Conservation (phyloP, 2,329 filamentous ascomycete genomes). For the Trichophyton verrucosum region DNA sequence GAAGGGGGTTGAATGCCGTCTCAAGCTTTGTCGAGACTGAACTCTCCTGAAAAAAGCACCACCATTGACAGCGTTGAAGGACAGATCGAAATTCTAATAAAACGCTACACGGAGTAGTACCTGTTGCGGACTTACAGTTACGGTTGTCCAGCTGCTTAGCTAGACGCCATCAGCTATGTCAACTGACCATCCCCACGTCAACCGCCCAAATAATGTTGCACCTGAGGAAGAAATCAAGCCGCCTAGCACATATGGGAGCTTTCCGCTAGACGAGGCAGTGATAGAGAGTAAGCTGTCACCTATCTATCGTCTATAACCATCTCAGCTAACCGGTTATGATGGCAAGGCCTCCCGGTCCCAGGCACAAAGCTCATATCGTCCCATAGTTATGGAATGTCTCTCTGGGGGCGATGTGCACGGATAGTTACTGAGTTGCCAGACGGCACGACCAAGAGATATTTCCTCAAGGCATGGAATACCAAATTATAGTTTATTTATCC, state of each 20-base stretch:
- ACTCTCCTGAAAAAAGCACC: too few species aligned
- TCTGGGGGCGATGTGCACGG: slow-evolving; percentile 8
- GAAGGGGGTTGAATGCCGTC: too few species aligned
- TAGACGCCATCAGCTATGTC: neutral
- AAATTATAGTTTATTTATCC: too few species aligned
- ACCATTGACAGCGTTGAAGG: too few species aligned
- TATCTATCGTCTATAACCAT: neutral
- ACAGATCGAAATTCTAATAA: too few species aligned
- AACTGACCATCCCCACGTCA: slow-evolving; percentile 3
- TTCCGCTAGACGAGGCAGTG: slow-evolving; percentile 5
- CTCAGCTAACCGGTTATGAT: too few species aligned
- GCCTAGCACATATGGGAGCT: neutral
- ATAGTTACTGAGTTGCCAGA: slow-evolving; percentile 3
- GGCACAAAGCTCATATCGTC: slow-evolving; percentile 7
- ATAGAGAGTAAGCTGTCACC: neutral
- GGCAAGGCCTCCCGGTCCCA: slow-evolving; percentile 5
- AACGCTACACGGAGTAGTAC: too few species aligned
- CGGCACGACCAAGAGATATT: slow-evolving; percentile 7
- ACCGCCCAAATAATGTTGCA: slow-evolving; percentile 1
- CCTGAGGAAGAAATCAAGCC: neutral
- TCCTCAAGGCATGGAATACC: slow-evolving; percentile 6
- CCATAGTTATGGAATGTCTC: slow-evolving; percentile 7
- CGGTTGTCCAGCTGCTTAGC: too few species aligned
- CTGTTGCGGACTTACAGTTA: too few species aligned
- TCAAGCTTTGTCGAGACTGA: too few species aligned